Evolutionary conservation across 1,139 yeast species (phyloP).

Genomic region (Protomyces inundatus): DNA sequence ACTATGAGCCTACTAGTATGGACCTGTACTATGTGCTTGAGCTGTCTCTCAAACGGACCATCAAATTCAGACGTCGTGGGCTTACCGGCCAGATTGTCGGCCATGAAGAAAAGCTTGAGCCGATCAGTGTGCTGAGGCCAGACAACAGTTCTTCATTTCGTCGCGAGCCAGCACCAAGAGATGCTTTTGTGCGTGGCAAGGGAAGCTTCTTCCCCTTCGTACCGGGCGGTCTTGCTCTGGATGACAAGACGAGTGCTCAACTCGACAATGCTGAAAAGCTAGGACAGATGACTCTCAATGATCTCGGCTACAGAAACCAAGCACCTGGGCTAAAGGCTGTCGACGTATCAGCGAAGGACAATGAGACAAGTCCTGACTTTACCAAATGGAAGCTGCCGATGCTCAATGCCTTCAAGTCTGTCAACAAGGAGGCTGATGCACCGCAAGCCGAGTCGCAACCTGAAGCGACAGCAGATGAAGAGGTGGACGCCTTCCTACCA

Average conservation of each 20-base stretch:
- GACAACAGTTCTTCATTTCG: slow-evolving; percentile 36
- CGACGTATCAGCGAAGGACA: slow-evolving; percentile 9
- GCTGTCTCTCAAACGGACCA: slow-evolving; percentile 31
- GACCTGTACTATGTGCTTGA: neutral
- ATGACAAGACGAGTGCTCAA: neutral
- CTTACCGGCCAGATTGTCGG: slow-evolving; percentile 62
- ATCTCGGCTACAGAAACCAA: slow-evolving; percentile 32
- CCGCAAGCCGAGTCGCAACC: slow-evolving; percentile 22
- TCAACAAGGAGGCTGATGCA: slow-evolving; percentile 8
- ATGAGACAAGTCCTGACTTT: slow-evolving; percentile 25
- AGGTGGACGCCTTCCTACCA: slow-evolving; percentile 75
- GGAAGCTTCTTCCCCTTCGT: slow-evolving; percentile 80
- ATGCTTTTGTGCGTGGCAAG: slow-evolving; percentile 61
- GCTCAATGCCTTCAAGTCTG: neutral
- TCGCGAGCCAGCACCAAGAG: slow-evolving; percentile 60
- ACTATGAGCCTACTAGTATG: neutral
- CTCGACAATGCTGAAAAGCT: slow-evolving; percentile 25
- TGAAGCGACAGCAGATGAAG: slow-evolving; percentile 35
- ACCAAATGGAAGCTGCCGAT: slow-evolving; percentile 18
- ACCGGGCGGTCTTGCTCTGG: slow-evolving; percentile 67
- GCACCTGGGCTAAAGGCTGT: slow-evolving; percentile 31
- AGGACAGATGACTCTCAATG: slow-evolving; percentile 36
- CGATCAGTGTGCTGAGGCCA: slow-evolving; percentile 4
- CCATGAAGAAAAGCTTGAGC: slow-evolving; percentile 48
- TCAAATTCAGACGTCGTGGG: slow-evolving; percentile 53